phyloP scores from a whole-genome alignment of 2,329 filamentous ascomycete genomes.

The Trichoderma citrinoviride region DNA sequence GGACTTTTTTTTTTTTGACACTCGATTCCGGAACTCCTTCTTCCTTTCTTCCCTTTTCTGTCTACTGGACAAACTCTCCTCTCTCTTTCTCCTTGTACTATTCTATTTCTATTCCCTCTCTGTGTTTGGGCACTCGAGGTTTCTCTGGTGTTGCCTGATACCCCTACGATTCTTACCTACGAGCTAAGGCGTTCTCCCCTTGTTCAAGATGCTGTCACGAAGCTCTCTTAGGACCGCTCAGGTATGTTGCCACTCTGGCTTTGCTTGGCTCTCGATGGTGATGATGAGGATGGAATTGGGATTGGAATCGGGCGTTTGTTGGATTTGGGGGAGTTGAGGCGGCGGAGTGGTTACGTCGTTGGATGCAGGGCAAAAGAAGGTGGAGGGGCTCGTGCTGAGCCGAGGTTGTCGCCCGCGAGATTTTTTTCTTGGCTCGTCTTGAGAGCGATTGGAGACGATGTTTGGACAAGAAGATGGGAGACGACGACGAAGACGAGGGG shows the following conservation, averaged over 20 bases:
- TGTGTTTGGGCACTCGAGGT: not conserved
- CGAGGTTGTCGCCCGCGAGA: conserved; percentile 4
- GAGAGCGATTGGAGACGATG: not conserved
- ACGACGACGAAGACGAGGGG: no score
- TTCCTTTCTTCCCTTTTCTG: not conserved
- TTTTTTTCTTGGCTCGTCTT: not conserved
- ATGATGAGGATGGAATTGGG: not conserved
- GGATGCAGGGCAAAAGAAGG: not conserved
- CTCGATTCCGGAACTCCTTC: not conserved
- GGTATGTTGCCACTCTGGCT: conserved; percentile 43
- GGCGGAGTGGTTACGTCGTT: not conserved
- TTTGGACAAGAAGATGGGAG: not conserved
- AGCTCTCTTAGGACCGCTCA: conserved; percentile 56
- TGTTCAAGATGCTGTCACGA: conserved; percentile 56
- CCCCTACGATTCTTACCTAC: not conserved
- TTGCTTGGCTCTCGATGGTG: conserved; percentile 12
- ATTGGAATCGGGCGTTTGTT: not conserved
- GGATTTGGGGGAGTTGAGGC: not conserved
- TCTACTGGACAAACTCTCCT: not conserved
- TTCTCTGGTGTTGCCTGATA: conserved; percentile 6
- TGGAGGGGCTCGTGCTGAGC: conserved; percentile 4
- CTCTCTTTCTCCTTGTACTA: not conserved
- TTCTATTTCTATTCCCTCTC: conserved; percentile 6
- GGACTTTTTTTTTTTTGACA: conserved; percentile 5
- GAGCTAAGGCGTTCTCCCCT: not conserved